phyloP scores from a whole-genome alignment of 1,284 basidiomycete species.

The Sanghuangporus weigelae region DNA sequence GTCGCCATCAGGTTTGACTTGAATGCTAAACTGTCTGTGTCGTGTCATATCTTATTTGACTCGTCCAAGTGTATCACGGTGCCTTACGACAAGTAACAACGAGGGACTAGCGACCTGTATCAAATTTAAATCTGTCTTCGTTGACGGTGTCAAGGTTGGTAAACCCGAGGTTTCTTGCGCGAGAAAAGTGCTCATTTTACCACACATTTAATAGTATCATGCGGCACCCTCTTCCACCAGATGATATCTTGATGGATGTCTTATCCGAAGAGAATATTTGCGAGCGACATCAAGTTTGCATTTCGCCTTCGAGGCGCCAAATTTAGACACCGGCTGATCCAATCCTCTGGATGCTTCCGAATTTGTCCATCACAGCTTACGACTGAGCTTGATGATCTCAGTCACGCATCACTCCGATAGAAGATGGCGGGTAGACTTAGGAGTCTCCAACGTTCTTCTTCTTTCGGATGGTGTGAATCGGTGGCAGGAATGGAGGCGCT shows the following conservation, averaged over 20 bases:
- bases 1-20: too few species aligned
- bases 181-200: not conserved
- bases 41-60: not conserved
- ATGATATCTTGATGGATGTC: not conserved
- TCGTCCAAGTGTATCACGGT: not conserved
- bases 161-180: not conserved
- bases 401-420: not conserved
- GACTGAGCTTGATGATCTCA: not conserved
- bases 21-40: not conserved
- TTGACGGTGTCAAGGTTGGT: not conserved
- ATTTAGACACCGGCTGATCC: not conserved
- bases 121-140: not conserved
- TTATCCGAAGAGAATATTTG: not conserved
- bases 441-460: not conserved
- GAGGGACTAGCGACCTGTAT: not conserved
- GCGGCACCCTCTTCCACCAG: not conserved
- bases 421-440: not conserved
- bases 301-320: not conserved
- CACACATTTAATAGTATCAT: not conserved
- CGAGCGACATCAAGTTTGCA: not conserved
- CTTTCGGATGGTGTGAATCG: not conserved
- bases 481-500: not conserved
- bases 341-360: too few species aligned
- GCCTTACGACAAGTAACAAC: not conserved
- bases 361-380: not conserved